Conservation (phyloP, 768 basidiomycete species). For the Trametes coccinea region DNA sequence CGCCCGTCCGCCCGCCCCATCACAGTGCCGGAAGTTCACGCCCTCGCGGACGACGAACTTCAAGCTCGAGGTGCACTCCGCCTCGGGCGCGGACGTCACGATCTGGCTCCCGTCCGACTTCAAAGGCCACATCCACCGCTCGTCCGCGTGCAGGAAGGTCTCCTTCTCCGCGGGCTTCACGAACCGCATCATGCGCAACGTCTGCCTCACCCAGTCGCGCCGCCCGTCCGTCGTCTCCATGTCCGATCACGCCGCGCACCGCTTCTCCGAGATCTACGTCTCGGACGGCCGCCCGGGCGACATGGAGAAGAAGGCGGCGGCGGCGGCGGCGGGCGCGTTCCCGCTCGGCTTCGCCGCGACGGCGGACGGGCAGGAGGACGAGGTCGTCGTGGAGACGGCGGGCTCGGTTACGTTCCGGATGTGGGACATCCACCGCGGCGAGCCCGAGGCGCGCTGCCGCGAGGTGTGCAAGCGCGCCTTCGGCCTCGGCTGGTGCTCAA, state of each 20-base stretch:
- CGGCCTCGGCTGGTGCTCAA: conserved; percentile 45
- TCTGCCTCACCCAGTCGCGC: conserved; percentile 31
- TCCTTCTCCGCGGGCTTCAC: conserved; percentile 70
- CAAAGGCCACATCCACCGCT: conserved; percentile 59
- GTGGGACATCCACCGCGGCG: conserved; percentile 73
- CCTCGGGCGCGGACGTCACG: conserved; percentile 61
- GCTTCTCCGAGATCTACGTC: conserved; percentile 28
- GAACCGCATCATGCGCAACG: conserved; percentile 54
- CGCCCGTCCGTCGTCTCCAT: conserved; percentile 31
- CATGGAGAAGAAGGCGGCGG: conserved; percentile 18
- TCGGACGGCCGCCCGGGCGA: conserved; percentile 20
- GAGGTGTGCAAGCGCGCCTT: conserved; percentile 66
- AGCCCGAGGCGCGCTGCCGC: conserved; percentile 61
- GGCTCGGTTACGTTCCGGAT: conserved; percentile 70
- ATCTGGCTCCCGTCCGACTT: conserved; percentile 83
- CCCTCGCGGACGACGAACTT: conserved; percentile 33
- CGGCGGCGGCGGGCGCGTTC: background rate
- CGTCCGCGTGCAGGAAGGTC: conserved; percentile 40
- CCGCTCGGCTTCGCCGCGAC: conserved; percentile 7
- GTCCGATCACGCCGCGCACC: conserved; percentile 17
- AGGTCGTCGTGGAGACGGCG: conserved; percentile 60
- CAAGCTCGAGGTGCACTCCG: conserved; percentile 63
- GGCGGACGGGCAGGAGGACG: conserved; percentile 48
- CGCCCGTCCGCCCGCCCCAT: background rate
- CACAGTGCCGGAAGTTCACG: conserved; percentile 32